phyloP scores from a whole-genome alignment of 2,329 filamentous ascomycete genomes.

The Alternaria sp. region DNA sequence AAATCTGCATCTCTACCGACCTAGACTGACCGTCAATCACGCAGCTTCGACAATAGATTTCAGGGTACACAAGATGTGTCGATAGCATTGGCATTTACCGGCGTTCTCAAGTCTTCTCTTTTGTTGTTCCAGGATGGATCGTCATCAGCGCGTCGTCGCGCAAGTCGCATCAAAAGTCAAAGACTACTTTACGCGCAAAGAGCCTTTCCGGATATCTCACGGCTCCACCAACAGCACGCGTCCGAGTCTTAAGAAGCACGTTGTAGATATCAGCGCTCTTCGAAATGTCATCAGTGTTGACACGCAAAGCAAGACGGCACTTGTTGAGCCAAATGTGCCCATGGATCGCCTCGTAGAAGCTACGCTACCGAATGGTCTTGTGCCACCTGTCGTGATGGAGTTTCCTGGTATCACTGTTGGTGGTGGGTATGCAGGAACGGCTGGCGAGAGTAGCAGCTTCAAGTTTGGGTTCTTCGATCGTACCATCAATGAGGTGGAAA shows the following conservation, averaged over 20 bases:
- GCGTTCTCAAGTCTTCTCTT: slow-evolving; percentile 15
- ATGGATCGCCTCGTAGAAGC: slow-evolving; percentile 71
- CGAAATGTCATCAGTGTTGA: slow-evolving; percentile 70
- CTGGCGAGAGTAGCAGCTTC: slow-evolving; percentile 74
- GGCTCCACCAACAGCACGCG: slow-evolving; percentile 81
- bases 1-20: slow-evolving; percentile 25
- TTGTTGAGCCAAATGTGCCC: slow-evolving; percentile 75
- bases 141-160: slow-evolving; percentile 56
- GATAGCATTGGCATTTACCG: slow-evolving; percentile 28
- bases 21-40: not conserved
- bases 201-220: slow-evolving; percentile 78
- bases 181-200: slow-evolving; percentile 60
- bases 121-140: slow-evolving; percentile 42
- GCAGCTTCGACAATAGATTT: slow-evolving; percentile 3
- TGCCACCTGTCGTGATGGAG: slow-evolving; percentile 74
- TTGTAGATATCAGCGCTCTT: slow-evolving; percentile 72
- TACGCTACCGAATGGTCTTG: slow-evolving; percentile 63
- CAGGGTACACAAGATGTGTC: slow-evolving; percentile 26
- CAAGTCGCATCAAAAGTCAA: slow-evolving; percentile 58
- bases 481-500: slow-evolving; percentile 69
- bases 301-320: slow-evolving; percentile 60
- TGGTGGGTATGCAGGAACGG: slow-evolving; percentile 72
- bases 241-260: slow-evolving; percentile 53
- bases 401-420: slow-evolving; percentile 77
- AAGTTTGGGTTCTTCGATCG: slow-evolving; percentile 72